These are phyloP conservation scores for Aeschynomene evenia DNA, from an alignment of 306 rosid genomes.

Conservation along the genomic window DNA sequence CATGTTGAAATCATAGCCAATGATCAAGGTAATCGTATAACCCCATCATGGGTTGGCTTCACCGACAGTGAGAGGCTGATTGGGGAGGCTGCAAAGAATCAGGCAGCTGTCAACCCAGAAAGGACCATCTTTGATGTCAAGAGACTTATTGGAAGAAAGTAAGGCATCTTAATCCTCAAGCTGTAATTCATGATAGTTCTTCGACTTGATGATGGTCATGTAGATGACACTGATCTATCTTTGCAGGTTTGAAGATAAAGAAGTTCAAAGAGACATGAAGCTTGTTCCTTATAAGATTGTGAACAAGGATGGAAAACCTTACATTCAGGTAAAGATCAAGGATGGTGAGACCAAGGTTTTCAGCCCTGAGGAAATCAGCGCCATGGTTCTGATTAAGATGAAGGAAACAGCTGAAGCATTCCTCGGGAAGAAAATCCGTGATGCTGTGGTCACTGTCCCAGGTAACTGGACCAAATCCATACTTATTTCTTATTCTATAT, in stretches of 20 bases:
- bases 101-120: constrained; percentile 91
- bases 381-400: constrained; percentile 86
- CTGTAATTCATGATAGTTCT: neutral
- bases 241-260: constrained; percentile 85
- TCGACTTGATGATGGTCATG: neutral
- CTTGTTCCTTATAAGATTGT: constrained; percentile 92
- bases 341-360: constrained; percentile 96
- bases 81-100: constrained; percentile 99
- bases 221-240: constrained; percentile 2
- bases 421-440: constrained; percentile 88
- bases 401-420: constrained; percentile 98
- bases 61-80: constrained; percentile 85
- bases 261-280: constrained; percentile 88
- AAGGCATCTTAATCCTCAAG: constrained; percentile 26
- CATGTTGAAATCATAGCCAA: constrained; percentile 99
- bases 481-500: neutral
- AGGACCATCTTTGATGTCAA: constrained; percentile 97
- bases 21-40: constrained; percentile 98
- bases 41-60: constrained; percentile 98
- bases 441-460: constrained; percentile 96
- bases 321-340: constrained; percentile 79
- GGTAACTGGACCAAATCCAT: constrained; percentile 47
- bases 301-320: constrained; percentile 95
- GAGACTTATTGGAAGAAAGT: constrained; percentile 98
- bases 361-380: constrained; percentile 97